Evolutionary conservation across 306 rosid species (phyloP).

Genomic region (Vachellia pachyceras): DNA sequence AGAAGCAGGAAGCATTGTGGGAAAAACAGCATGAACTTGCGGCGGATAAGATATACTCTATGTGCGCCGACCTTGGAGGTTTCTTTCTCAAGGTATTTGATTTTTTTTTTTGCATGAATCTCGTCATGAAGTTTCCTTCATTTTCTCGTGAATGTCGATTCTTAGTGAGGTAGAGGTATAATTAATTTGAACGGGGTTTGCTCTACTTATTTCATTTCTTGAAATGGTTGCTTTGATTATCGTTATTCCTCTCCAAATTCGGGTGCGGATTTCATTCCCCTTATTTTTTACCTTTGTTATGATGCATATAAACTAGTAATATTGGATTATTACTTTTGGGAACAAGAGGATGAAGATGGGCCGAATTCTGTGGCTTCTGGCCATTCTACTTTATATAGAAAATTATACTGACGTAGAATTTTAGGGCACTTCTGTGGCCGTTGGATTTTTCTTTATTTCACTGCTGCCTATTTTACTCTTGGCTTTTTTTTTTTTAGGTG

Average conservation of each 20-base stretch:
- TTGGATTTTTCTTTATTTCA: slow-evolving; percentile 9
- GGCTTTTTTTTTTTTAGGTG: no score
- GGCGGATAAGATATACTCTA: slow-evolving; percentile 81
- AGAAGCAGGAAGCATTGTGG: slow-evolving; percentile 90
- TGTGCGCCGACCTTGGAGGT: slow-evolving; percentile 93
- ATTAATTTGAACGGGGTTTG: slow-evolving; percentile 1
- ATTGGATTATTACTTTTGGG: neutral
- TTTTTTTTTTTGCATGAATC: neutral
- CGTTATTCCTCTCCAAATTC: neutral
- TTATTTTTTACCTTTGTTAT: neutral
- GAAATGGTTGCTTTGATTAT: neutral
- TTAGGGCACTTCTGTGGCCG: neutral
- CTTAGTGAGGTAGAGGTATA: neutral
- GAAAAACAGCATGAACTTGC: slow-evolving; percentile 89
- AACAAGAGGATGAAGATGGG: slow-evolving; percentile 8
- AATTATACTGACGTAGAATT: neutral
- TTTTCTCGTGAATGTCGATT: slow-evolving; percentile 24
- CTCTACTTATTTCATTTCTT: neutral
- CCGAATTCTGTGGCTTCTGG: slow-evolving; percentile 3
- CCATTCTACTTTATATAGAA: neutral
- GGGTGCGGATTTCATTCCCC: neutral
- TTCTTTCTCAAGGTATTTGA: slow-evolving; percentile 84
- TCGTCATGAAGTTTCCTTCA: neutral
- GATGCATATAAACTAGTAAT: neutral
- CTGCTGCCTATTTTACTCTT: neutral